Percentiles rank a stretch among this genome's conserved stretches.
These are phyloP conservation scores for Saraca asoca DNA, from an alignment of 331 rosid species.

Conservation along the genomic window DNA sequence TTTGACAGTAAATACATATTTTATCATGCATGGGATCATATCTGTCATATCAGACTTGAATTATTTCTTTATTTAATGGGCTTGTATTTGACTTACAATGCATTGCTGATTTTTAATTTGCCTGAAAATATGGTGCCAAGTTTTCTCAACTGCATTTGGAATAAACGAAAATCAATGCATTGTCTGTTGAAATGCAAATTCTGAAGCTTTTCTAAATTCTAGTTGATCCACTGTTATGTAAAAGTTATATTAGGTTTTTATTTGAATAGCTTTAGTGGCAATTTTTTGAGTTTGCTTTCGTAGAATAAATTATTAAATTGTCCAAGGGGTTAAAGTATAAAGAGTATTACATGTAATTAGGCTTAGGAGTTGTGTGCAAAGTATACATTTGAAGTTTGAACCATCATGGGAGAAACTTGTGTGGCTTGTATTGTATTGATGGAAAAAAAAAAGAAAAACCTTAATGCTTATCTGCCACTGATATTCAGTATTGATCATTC, in stretches of 20 bases:
- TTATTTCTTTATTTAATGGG: not conserved
- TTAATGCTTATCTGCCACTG: constrained; percentile 11
- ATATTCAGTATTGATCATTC: constrained; percentile 26
- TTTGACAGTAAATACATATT: not conserved
- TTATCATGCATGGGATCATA: not conserved
- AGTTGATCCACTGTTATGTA: not conserved
- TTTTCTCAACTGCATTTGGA: not conserved
- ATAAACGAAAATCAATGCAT: not conserved
- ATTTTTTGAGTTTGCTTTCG: no score
- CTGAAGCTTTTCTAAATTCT: not conserved
- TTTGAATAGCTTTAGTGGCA: not conserved
- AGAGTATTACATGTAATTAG: not conserved
- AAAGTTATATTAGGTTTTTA: not conserved
- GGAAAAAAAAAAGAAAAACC: no score
- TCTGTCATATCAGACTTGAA: not conserved
- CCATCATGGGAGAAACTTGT: no score
- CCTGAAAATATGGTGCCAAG: not conserved
- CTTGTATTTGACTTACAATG: no score
- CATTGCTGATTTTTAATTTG: constrained; percentile 5
- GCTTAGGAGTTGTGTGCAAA: no score
- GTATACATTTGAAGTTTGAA: constrained; percentile 7
- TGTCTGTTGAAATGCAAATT: no score
- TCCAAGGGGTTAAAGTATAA: no score
- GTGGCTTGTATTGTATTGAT: no score
- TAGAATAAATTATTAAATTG: not conserved